These are phyloP conservation scores for Drechslerella coelobrocha DNA, from an alignment of 2,329 filamentous ascomycete genomes.

Conservation along the genomic window DNA sequence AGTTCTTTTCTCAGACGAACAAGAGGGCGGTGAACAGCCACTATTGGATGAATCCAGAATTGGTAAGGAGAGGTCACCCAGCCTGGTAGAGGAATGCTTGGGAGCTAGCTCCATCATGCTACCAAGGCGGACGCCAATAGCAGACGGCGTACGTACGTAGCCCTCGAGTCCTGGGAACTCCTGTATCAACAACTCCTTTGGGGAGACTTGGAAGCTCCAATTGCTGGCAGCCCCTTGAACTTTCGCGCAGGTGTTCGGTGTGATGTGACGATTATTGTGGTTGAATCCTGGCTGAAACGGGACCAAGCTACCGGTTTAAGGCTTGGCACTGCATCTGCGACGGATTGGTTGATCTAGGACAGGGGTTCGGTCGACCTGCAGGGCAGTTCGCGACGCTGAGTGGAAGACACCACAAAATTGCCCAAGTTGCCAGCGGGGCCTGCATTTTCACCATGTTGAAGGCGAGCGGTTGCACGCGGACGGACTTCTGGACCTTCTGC, in stretches of 20 bases:
- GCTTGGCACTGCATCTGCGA: slow-evolving; percentile 48
- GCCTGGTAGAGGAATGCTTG: slow-evolving; percentile 36
- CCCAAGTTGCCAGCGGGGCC: background rate
- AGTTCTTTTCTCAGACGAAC: slow-evolving; percentile 10
- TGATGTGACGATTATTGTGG: slow-evolving; percentile 39
- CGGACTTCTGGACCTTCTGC: background rate
- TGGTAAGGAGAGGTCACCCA: slow-evolving; percentile 14
- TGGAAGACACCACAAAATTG: background rate
- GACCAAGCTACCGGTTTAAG: slow-evolving; percentile 21
- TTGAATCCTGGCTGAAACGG: slow-evolving; percentile 42
- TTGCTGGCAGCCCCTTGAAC: slow-evolving; percentile 18
- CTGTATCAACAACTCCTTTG: slow-evolving; percentile 27
- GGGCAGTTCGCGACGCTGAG: background rate
- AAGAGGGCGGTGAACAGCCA: slow-evolving; percentile 14
- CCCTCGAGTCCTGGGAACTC: slow-evolving; percentile 28
- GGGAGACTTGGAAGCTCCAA: slow-evolving; percentile 4
- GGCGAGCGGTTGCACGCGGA: background rate
- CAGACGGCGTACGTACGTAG: slow-evolving; percentile 20
- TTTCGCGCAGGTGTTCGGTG: slow-evolving; percentile 9
- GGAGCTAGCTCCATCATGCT: background rate
- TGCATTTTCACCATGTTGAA: background rate
- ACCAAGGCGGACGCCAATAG: slow-evolving; percentile 21
- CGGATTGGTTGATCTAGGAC: slow-evolving; percentile 42
- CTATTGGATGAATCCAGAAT: background rate
- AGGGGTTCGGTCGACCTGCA: background rate